These are phyloP conservation scores for Talaromyces sp. DNA, from an alignment of 2,329 filamentous ascomycete genomes.

Conservation along the genomic window DNA sequence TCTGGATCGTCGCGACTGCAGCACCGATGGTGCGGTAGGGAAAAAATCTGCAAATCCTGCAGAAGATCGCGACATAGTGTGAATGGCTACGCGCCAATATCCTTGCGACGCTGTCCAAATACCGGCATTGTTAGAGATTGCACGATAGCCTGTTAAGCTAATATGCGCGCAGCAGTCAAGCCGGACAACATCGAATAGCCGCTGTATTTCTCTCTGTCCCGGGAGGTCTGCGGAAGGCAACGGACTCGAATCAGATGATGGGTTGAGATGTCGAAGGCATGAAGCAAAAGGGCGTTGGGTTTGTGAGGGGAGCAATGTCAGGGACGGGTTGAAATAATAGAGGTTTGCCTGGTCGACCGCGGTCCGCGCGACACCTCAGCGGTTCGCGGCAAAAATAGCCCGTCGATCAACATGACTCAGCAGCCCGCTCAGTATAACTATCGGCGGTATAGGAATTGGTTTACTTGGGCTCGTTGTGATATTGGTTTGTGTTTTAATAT, in stretches of 20 bases:
- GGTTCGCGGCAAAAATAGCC: not conserved
- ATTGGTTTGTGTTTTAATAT: too few species aligned
- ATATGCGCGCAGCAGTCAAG: not conserved
- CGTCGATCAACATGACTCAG: not conserved
- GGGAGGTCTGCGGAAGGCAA: not conserved
- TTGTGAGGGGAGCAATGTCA: not conserved
- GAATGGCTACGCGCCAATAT: conserved; percentile 11
- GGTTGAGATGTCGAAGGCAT: not conserved
- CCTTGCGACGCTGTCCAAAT: conserved; percentile 1
- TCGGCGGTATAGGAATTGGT: not conserved
- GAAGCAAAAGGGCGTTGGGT: not conserved
- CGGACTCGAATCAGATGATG: not conserved
- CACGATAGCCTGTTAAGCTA: not conserved
- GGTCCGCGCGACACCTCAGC: not conserved
- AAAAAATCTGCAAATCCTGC: conserved; percentile 85
- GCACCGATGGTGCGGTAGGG: conserved; percentile 66
- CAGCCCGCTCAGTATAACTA: not conserved
- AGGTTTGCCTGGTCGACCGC: not conserved
- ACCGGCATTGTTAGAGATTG: conserved; percentile 4
- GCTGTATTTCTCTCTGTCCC: not conserved
- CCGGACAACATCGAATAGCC: not conserved
- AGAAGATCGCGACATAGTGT: conserved; percentile 72
- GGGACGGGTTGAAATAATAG: not conserved
- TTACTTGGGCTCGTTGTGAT: not conserved
- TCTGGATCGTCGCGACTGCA: conserved; percentile 44